phyloP scores from a whole-genome alignment of 2,329 filamentous ascomycete species.

The Xylariomycetidae sp. region DNA sequence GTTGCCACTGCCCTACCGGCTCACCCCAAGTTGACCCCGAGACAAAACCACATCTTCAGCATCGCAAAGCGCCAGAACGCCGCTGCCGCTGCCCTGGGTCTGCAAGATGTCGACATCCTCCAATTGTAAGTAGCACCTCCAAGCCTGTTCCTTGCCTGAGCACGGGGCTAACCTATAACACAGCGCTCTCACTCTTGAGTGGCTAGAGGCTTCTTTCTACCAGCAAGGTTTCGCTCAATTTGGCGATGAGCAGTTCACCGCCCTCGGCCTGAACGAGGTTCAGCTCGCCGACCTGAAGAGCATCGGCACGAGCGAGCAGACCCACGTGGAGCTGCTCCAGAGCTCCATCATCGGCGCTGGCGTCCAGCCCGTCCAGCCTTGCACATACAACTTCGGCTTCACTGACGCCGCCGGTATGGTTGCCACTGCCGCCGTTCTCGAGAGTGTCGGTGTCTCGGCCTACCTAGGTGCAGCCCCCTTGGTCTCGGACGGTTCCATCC shows the following conservation, averaged over 20 bases:
- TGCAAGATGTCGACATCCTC: slow-evolving; percentile 51
- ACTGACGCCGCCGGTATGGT: slow-evolving; percentile 64
- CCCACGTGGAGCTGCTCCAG: slow-evolving; percentile 57
- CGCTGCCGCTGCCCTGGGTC: slow-evolving; percentile 40
- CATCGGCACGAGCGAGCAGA: slow-evolving; percentile 59
- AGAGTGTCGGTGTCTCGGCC: slow-evolving; percentile 70
- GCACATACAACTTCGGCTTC: slow-evolving; percentile 69
- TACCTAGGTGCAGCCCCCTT: slow-evolving; percentile 68
- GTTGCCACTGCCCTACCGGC: slow-evolving; percentile 44
- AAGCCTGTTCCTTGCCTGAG: too few species aligned
- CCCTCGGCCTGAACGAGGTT: slow-evolving; percentile 51
- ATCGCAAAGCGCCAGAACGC: slow-evolving; percentile 47
- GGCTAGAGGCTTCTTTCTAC: slow-evolving; percentile 71
- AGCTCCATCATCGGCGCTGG: slow-evolving; percentile 58
- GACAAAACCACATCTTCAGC: slow-evolving; percentile 42
- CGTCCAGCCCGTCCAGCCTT: slow-evolving; percentile 61
- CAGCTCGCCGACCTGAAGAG: slow-evolving; percentile 57
- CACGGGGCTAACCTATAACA: slow-evolving; percentile 13
- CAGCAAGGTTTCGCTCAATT: slow-evolving; percentile 65
- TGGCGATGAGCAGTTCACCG: slow-evolving; percentile 58
- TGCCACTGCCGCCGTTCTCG: slow-evolving; percentile 63
- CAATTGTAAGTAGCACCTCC: slow-evolving; percentile 53
- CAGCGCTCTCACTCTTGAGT: slow-evolving; percentile 68
- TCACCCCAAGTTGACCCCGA: slow-evolving; percentile 36
- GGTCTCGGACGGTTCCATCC: slow-evolving; percentile 53